These are phyloP conservation scores for Hericium coralloides DNA, from an alignment of 768 basidiomycete genomes.

Conservation along the genomic window DNA sequence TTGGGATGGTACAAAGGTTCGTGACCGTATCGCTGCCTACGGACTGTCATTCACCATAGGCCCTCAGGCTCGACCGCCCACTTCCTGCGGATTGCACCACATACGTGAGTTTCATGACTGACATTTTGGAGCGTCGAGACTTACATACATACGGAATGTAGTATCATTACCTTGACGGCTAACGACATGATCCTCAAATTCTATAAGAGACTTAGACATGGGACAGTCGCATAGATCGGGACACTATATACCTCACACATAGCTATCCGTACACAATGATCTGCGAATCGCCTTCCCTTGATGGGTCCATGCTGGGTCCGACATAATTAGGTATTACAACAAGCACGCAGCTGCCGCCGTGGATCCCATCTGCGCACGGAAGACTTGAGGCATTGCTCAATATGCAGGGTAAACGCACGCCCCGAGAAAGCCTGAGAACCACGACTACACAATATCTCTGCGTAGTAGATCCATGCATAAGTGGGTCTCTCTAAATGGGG, in stretches of 20 bases:
- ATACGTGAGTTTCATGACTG: slow-evolving; percentile 50
- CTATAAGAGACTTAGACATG: slow-evolving; percentile 39
- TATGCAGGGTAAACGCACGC: too few relatives aligned
- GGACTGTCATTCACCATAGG: background rate
- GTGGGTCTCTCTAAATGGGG: too few relatives aligned
- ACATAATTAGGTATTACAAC: too few relatives aligned
- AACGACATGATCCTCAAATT: slow-evolving; percentile 71
- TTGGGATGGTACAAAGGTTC: slow-evolving; percentile 94
- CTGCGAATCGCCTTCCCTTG: too few relatives aligned
- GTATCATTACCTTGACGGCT: slow-evolving; percentile 84
- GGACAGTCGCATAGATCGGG: slow-evolving; percentile 6
- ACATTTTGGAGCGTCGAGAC: background rate
- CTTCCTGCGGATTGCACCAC: slow-evolving; percentile 85
- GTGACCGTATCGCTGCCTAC: background rate
- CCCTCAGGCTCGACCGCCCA: slow-evolving; percentile 84
- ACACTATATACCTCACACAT: background rate
- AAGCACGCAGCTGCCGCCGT: too few relatives aligned
- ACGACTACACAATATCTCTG: too few relatives aligned
- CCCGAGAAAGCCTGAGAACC: too few relatives aligned
- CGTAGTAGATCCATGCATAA: too few relatives aligned
- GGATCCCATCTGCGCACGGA: too few relatives aligned
- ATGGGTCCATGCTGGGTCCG: too few relatives aligned
- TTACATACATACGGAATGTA: slow-evolving; percentile 20
- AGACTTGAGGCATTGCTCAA: too few relatives aligned
- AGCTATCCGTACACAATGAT: too few relatives aligned